Evolutionary conservation across 1,139 yeast species (phyloP), one percentile per base, ranked within the genome.

Genomic region (Zygotorulaspora mrakii): DNA sequence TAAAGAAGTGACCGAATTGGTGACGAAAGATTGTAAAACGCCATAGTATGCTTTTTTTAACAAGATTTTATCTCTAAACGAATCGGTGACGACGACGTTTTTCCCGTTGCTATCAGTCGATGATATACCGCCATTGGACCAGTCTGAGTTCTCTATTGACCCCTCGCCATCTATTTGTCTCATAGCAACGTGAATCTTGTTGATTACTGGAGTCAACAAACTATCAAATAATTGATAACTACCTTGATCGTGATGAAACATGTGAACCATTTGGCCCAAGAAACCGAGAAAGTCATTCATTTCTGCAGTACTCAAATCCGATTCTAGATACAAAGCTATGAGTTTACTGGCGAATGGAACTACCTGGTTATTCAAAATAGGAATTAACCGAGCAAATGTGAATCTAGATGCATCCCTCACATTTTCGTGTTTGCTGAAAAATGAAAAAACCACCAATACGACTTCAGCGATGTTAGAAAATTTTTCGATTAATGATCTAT

Each of bases 341-440:
- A 89, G 73, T 55, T 87, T 81, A 42, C 60, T 43, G 82, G 81
- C 59, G 86, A 71, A 57, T 79, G 84, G 34, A 61, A 79, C 69
- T 45, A 80, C 68, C 10, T 66, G 66, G 22, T 69, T 68, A 42
- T 79, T 79, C 48, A 89, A 68, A 24, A 89, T 70, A 14, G 95
- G 88, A 41, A 88, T 82, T 48, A 94, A 73, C 48, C 97, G 75
- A 3, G 96, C 86, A 65, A 89, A 82, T 16, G 95, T 77, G 61
- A 85, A 86, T 53, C 96, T 74, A 1, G 94, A 73, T 3, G 96
- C 82, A 49, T 88, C 96, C 57, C 98, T 75, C 37, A 91, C 77
- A 18, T 72, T 70, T 57, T 82, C 88, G 47, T 71, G 73, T 37
- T 77, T 73, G 35, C 81, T 73, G 54, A 87, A 76, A 43, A 76